These are phyloP conservation scores for Mycena galericulata DNA, from an alignment of 768 basidiomycete species.

Conservation along the genomic window DNA sequence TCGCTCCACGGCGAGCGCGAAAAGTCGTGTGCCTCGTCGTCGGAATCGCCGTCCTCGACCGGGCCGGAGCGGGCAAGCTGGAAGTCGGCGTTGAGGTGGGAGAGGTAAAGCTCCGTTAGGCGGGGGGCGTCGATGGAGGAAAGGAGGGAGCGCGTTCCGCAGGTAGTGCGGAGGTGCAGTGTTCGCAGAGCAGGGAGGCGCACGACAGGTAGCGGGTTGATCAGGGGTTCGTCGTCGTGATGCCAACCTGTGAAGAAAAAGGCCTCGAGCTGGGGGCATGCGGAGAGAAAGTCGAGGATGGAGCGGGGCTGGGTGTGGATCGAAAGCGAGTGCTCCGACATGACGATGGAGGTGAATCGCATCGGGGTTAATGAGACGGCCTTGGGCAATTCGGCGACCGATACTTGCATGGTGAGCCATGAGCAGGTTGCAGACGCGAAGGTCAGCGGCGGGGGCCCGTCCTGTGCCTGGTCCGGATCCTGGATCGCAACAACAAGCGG, in stretches of 20 bases:
- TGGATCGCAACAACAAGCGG: constrained; percentile 54
- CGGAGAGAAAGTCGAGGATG: constrained; percentile 70
- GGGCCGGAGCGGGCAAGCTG: constrained; percentile 47
- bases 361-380: constrained; percentile 58
- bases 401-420: constrained; percentile 59
- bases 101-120: constrained; percentile 70
- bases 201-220: constrained; percentile 54
- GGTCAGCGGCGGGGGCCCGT: constrained; percentile 43
- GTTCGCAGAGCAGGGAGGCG: constrained; percentile 69
- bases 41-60: constrained; percentile 74
- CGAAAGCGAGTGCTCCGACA: constrained; percentile 60
- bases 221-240: constrained; percentile 53
- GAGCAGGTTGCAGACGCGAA: constrained; percentile 48
- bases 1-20: constrained; percentile 85
- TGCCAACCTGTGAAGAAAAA: constrained; percentile 69
- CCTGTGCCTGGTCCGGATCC: constrained; percentile 47
- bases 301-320: constrained; percentile 58
- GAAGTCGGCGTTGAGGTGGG: constrained; percentile 76
- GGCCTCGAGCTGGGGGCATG: constrained; percentile 70
- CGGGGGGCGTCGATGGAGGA: constrained; percentile 72
- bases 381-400: constrained; percentile 63
- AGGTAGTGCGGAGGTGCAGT: constrained; percentile 68
- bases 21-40: constrained; percentile 79
- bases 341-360: constrained; percentile 67
- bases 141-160: constrained; percentile 72